These are phyloP conservation scores for Fusarium nygamai DNA, from an alignment of 2,329 filamentous ascomycete species.

Conservation along the genomic window DNA sequence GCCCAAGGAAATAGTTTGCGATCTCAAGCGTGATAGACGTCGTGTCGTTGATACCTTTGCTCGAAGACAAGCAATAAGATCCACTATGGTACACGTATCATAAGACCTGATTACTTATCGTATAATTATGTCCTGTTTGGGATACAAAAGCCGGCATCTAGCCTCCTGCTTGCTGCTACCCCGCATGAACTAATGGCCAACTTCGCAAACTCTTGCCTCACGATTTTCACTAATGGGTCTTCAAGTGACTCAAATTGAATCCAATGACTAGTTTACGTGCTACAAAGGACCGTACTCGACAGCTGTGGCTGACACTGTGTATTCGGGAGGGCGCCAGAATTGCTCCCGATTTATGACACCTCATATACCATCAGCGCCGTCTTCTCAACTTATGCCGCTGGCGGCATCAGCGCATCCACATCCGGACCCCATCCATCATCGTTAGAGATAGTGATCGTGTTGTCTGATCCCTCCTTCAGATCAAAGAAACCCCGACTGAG, in stretches of 20 bases:
- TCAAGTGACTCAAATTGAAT: background rate
- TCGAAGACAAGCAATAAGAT: background rate
- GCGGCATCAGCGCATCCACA: conserved; percentile 62
- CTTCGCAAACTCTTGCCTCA: conserved; percentile 3
- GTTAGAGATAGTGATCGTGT: conserved; percentile 59
- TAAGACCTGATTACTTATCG: background rate
- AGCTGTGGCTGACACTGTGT: too few relatives aligned
- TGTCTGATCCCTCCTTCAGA: conserved; percentile 56
- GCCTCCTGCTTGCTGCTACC: background rate
- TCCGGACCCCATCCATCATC: conserved; percentile 52
- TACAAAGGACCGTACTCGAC: background rate
- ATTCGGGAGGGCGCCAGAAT: background rate
- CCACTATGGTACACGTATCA: background rate
- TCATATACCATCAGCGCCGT: background rate
- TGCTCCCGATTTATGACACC: background rate
- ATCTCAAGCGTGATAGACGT: background rate
- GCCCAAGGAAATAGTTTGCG: background rate
- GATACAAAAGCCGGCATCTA: background rate
- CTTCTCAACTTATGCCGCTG: conserved; percentile 42
- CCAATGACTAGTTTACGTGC: background rate
- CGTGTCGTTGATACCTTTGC: background rate
- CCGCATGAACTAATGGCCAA: background rate
- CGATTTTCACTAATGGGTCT: background rate
- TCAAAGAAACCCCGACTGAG: conserved; percentile 60
- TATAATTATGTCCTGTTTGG: background rate